Percentiles rank a stretch among this genome's conserved stretches.
Evolutionary conservation across 2,329 filamentous ascomycete species (phyloP).

Genomic region (Stylonectria norvegica): DNA sequence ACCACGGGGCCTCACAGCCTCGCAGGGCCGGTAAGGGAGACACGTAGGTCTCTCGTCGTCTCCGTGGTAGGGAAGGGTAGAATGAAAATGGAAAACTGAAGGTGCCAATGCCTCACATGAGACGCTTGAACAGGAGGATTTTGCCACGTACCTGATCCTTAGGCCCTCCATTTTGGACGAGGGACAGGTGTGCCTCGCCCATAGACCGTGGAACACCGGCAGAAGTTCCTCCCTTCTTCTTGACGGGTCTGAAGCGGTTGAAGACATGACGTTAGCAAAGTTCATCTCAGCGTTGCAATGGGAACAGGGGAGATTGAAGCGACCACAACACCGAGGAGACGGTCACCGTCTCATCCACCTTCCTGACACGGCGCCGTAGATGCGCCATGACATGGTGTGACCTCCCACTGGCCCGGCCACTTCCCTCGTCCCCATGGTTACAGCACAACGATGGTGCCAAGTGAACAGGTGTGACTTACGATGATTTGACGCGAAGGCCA

Average conservation of each 20-base stretch:
- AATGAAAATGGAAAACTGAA: no score
- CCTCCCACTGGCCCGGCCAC: constrained; percentile 12
- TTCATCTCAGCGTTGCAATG: not conserved
- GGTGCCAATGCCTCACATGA: not conserved
- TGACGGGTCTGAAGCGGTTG: constrained; percentile 55
- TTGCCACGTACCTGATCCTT: constrained; percentile 48
- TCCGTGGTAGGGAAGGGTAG: no score
- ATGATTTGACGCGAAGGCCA: constrained; percentile 64
- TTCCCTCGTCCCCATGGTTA: not conserved
- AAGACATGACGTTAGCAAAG: constrained; percentile 24
- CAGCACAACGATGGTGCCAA: not conserved
- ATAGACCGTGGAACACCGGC: constrained; percentile 64
- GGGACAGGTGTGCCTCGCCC: constrained; percentile 62
- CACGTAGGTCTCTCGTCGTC: no score
- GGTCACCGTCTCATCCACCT: not conserved
- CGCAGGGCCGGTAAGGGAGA: no score
- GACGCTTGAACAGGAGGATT: no score
- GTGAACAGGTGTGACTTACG: constrained; percentile 55
- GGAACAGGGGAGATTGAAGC: not conserved
- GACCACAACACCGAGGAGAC: not conserved
- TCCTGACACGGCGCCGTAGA: constrained; percentile 1
- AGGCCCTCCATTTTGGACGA: constrained; percentile 52
- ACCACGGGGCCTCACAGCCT: constrained; percentile 3
- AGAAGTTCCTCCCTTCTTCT: constrained; percentile 67
- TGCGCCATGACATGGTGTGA: constrained; percentile 10